Conservation (phyloP, 2,329 filamentous ascomycete species). For the Aureobasidium sp. region DNA sequence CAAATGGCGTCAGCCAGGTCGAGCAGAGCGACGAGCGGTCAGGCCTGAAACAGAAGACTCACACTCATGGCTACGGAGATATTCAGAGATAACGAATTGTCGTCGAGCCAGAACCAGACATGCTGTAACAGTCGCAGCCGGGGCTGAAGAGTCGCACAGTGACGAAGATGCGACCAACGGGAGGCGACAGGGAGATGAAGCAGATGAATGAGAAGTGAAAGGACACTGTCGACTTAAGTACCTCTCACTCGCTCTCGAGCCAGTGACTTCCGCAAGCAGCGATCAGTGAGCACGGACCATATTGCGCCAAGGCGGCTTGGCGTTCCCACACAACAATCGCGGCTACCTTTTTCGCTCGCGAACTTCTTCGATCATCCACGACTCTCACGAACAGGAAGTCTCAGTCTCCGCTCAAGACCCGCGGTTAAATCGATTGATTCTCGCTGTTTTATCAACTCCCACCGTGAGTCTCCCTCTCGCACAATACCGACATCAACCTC, state of each 20-base stretch:
- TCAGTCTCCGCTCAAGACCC: slow-evolving; percentile 88
- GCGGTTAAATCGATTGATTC: slow-evolving; percentile 99
- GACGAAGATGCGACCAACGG: background rate
- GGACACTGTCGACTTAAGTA: background rate
- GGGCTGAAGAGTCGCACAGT: background rate
- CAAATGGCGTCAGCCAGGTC: background rate
- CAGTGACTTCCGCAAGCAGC: background rate
- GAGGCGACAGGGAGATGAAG: background rate
- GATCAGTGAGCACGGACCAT: too few species aligned
- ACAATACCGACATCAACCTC: slow-evolving; percentile 4
- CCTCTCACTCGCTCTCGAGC: background rate
- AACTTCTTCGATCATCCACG: background rate
- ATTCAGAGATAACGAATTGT: background rate
- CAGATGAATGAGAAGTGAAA: background rate
- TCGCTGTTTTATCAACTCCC: slow-evolving; percentile 55
- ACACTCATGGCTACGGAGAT: slow-evolving; percentile 15
- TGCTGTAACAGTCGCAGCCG: background rate
- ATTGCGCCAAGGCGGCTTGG: background rate
- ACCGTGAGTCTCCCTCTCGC: slow-evolving; percentile 16
- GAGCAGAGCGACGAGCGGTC: background rate
- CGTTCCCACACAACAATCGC: background rate
- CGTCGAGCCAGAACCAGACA: background rate
- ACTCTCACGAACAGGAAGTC: slow-evolving; percentile 65
- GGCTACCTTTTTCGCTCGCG: background rate
- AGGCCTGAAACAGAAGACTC: background rate